A percentile compares a stretch with the other conserved stretches of the same genome.
Conservation (phyloP, 2,329 filamentous ascomycete species). For the Dothideomycetes sp. region DNA sequence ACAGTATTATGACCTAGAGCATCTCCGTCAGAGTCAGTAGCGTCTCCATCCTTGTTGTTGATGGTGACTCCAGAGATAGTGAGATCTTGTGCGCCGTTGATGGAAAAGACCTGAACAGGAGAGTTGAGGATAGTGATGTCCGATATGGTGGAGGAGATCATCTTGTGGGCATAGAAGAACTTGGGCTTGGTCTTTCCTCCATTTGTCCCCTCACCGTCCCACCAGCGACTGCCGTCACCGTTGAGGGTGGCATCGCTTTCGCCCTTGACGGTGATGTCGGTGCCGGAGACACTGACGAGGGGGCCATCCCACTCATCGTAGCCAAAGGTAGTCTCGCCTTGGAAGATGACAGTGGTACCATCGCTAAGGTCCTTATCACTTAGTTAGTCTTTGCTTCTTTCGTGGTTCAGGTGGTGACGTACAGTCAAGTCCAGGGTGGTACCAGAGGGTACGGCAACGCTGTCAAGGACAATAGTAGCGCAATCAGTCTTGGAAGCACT, state of each 20-base stretch:
- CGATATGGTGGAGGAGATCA: slow-evolving; percentile 40
- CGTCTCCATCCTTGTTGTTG: slow-evolving; percentile 46
- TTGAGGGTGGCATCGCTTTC: slow-evolving; percentile 43
- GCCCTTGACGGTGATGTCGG: slow-evolving; percentile 42
- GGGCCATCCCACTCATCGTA: slow-evolving; percentile 57
- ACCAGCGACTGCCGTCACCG: slow-evolving; percentile 46
- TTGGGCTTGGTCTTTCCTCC: slow-evolving; percentile 50
- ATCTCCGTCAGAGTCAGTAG: slow-evolving; percentile 5
- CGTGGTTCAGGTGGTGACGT: neutral
- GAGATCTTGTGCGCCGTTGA: slow-evolving; percentile 33
- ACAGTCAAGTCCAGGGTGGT: slow-evolving; percentile 25
- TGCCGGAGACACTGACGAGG: slow-evolving; percentile 50
- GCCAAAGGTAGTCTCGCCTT: slow-evolving; percentile 55
- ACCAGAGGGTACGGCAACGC: slow-evolving; percentile 25
- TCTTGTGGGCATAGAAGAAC: slow-evolving; percentile 47
- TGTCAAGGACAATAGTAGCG: slow-evolving; percentile 26
- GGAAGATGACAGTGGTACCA: slow-evolving; percentile 41
- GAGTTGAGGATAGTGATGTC: slow-evolving; percentile 43
- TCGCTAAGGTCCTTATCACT: slow-evolving; percentile 14
- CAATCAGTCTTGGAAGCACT: slow-evolving; percentile 14
- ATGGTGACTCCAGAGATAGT: slow-evolving; percentile 41
- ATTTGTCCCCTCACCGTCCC: slow-evolving; percentile 50
- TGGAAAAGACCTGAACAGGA: slow-evolving; percentile 42
- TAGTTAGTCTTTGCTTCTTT: neutral
- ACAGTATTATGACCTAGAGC: slow-evolving; percentile 19